These are phyloP conservation scores for Striga hermonthica DNA, from an alignment of 305 asterid species.

Conservation along the genomic window DNA sequence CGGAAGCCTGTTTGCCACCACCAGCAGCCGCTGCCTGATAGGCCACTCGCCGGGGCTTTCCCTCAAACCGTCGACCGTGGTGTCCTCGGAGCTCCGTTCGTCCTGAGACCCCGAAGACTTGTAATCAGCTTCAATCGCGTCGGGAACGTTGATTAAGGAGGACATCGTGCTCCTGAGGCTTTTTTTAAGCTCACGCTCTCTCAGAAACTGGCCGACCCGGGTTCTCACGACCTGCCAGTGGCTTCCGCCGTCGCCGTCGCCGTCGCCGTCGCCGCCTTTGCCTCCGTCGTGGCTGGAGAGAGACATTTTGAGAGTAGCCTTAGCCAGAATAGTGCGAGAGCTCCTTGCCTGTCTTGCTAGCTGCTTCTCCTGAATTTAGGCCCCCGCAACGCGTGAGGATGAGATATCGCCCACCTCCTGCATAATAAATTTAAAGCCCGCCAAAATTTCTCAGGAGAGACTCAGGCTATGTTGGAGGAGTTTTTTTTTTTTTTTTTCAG, in stretches of 20 bases:
- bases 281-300: no score
- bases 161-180: conserved; percentile 35
- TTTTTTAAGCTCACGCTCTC: conserved; percentile 65
- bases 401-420: no score
- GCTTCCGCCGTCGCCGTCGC: conserved; percentile 34
- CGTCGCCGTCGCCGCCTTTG: neutral
- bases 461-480: no score
- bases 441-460: no score
- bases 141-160: conserved; percentile 38
- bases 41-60: conserved; percentile 55
- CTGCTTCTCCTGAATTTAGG: no score
- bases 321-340: no score
- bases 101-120: conserved; percentile 39
- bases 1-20: conserved; percentile 91
- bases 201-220: conserved; percentile 63
- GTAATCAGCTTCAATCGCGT: conserved; percentile 45
- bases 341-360: no score
- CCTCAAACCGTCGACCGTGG: conserved; percentile 45
- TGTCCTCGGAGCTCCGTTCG: conserved; percentile 57
- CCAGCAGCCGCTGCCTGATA: conserved; percentile 62
- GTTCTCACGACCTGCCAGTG: conserved; percentile 40
- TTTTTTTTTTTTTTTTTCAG: no score
- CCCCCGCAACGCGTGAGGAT: no score
- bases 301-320: no score
- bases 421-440: no score